Base-by-base conservation (phyloP, 1,284 basidiomycete genomes). In the Ceratobasidium sp. region DNA sequence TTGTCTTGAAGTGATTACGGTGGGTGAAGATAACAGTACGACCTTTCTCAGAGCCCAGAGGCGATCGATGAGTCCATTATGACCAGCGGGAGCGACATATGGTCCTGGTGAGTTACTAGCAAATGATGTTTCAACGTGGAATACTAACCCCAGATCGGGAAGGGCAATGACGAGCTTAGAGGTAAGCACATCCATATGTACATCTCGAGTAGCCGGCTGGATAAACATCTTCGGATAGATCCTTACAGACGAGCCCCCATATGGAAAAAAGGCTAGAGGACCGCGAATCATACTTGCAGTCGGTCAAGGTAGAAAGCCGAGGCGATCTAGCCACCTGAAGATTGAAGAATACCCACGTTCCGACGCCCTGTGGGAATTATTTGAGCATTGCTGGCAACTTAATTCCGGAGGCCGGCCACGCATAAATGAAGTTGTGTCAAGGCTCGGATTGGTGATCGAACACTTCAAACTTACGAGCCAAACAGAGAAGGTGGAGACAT, bases 101-200 rank as follows among this genome's bases (percentile, higher is more conserved):
- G 48, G 48, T 51, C 64, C 6, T 66, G 64, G 64, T 66, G 7
- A 33, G 64, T 36, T 6, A 24, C 22, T n/a, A n/a, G n/a, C n/a
- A n/a, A n/a, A n/a, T n/a, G n/a, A n/a, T n/a, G n/a, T n/a, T 14
- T 66, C 24, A 14, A 15, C 1, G 24, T 66, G n/a, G 9, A 2
- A 36, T 36, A 15, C 33, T 27, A 31, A 8, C 47, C n/a, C 24
- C n/a, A n/a, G n/a, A n/a, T n/a, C n/a, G n/a, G n/a, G 41, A 27
- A 66, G 64, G 64, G 64, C 64, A 2, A 66, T 66, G 64, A 66
- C 64, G 17, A 22, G 48, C n/a, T 22, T 66, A 9, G 64, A 66
- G 50, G 64, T 66, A n/a, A n/a, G n/a, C n/a, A n/a, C n/a, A n/a
- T n/a, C n/a, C n/a, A n/a, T n/a, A n/a, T n/a, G n/a, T n/a, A n/a